phyloP scores from a whole-genome alignment of 768 basidiomycete species.

The Rhodotorula diobovata region DNA sequence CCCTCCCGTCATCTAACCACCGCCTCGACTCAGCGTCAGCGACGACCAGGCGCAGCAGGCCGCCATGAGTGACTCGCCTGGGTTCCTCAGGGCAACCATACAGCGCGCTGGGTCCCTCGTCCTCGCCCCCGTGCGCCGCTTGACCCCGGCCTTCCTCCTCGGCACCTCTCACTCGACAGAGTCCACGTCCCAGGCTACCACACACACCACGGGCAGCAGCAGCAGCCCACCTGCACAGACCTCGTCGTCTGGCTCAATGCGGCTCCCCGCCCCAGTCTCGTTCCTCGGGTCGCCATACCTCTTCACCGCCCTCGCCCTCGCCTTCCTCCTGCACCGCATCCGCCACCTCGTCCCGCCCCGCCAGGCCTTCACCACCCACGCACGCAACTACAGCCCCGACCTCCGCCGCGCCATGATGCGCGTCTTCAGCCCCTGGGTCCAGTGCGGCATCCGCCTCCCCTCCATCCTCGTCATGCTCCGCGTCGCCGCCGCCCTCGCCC shows the following conservation, averaged over 20 bases:
- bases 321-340: slow-evolving; percentile 30
- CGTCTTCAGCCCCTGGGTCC: background rate
- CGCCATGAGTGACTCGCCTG: too few relatives aligned
- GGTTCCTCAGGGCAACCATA: background rate
- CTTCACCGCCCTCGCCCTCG: slow-evolving; percentile 24
- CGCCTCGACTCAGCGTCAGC: too few relatives aligned
- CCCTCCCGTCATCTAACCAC: too few relatives aligned
- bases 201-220: background rate
- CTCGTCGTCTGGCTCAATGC: background rate
- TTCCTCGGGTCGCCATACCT: slow-evolving; percentile 30
- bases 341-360: slow-evolving; percentile 33
- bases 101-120: background rate
- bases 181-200: too few relatives aligned
- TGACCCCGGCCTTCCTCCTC: background rate
- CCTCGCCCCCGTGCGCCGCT: background rate
- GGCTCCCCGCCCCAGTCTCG: slow-evolving; percentile 11
- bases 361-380: background rate
- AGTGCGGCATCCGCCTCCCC: slow-evolving; percentile 7
- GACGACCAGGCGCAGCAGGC: too few relatives aligned
- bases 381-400: background rate
- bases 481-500: background rate
- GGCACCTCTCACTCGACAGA: background rate
- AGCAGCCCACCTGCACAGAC: background rate
- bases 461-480: slow-evolving; percentile 14
- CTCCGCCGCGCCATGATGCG: background rate